phyloP scores from a whole-genome alignment of 176 grass and related monocot species.

The Carex myosuroides region DNA sequence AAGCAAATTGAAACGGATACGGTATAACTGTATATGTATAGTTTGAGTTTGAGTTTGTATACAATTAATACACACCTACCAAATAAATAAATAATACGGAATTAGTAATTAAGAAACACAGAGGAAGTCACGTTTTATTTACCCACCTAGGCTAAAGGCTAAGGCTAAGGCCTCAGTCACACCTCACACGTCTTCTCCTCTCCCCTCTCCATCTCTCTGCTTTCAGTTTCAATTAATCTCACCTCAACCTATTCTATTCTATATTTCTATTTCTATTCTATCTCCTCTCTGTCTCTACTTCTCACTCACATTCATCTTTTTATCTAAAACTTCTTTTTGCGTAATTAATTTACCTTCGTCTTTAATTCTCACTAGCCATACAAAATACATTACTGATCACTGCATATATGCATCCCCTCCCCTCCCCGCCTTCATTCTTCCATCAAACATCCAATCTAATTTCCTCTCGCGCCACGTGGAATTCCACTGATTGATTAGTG shows the following conservation, averaged over 20 bases:
- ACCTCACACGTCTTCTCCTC: slow-evolving; percentile 2
- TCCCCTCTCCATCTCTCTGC: not conserved
- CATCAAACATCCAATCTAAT: not conserved
- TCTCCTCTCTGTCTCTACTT: not conserved
- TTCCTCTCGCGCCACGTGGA: not conserved
- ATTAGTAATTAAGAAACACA: not conserved
- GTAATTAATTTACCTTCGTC: not conserved
- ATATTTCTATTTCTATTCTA: not conserved
- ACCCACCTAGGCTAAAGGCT: not conserved
- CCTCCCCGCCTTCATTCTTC: not conserved
- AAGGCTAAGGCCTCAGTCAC: not conserved
- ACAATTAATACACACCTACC: not conserved
- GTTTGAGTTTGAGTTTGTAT: no score
- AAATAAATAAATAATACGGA: not conserved
- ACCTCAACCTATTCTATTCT: not conserved
- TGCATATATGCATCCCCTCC: not conserved
- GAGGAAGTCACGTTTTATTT: slow-evolving; percentile 13
- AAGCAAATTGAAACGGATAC: no score
- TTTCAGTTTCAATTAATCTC: not conserved
- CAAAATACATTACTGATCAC: not conserved
- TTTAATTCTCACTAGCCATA: not conserved
- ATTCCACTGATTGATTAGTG: slow-evolving; percentile 1
- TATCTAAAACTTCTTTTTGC: not conserved
- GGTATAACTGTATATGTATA: no score
- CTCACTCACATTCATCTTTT: slow-evolving; percentile 4